Percentiles rank a stretch among this genome's conserved stretches.
These are phyloP conservation scores for Leishmania aethiopica DNA, from an alignment of 208 protist species.

Conservation along the genomic window DNA sequence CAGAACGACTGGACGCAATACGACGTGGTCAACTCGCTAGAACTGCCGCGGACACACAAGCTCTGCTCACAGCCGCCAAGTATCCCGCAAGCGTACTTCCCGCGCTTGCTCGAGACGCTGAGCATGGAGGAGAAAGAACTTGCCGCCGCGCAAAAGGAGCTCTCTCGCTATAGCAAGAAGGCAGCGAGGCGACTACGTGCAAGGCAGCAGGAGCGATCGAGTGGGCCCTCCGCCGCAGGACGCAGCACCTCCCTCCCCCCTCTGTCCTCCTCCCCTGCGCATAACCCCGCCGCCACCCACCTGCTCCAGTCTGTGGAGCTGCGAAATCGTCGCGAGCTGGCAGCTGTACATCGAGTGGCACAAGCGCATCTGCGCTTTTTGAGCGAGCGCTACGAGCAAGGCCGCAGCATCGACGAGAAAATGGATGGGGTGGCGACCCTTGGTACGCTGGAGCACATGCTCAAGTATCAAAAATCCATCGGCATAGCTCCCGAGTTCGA, in stretches of 20 bases:
- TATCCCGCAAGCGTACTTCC: constrained; percentile 18
- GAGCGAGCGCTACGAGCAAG: constrained; percentile 10
- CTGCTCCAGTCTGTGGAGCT: background rate
- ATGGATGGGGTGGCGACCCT: constrained; percentile 12
- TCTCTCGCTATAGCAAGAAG: background rate
- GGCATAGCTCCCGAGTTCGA: constrained; percentile 6
- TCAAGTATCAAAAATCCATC: constrained; percentile 19
- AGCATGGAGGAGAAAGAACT: constrained; percentile 7
- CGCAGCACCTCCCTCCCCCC: constrained; percentile 1
- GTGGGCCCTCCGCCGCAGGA: background rate
- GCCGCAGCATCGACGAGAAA: constrained; percentile 6
- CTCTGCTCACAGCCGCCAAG: background rate
- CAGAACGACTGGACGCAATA: background rate
- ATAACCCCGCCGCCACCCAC: background rate
- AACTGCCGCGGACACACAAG: background rate
- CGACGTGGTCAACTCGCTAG: background rate
- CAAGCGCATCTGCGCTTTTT: background rate
- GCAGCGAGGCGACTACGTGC: too few relatives aligned
- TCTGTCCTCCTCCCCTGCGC: background rate
- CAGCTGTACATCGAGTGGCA: constrained; percentile 2
- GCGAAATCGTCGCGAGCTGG: constrained; percentile 1
- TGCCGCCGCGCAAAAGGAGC: background rate
- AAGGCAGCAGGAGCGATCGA: background rate
- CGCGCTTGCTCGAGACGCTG: constrained; percentile 1
- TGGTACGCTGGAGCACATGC: constrained; percentile 21